A percentile compares a stretch with the other conserved stretches of the same genome.
Conservation (phyloP, 192 early-diverging fungal species). For the Chytriomyces confervae region DNA sequence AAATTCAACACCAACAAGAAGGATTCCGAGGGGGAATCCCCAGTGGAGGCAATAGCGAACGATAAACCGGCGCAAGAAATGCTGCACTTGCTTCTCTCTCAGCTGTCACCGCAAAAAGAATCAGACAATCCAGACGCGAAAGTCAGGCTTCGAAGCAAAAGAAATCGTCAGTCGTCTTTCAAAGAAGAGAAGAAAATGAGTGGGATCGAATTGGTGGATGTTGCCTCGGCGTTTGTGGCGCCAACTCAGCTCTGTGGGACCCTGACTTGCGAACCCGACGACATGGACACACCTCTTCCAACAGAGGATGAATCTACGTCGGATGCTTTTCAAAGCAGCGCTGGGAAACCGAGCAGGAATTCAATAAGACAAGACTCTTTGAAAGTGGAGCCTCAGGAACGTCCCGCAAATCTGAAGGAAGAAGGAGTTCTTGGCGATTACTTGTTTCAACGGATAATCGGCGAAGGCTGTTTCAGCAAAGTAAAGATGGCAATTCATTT, state of each 20-base stretch:
- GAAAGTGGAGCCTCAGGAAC: not conserved
- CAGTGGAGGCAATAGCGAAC: constrained; percentile 28
- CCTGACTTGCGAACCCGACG: not conserved
- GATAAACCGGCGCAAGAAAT: constrained; percentile 16
- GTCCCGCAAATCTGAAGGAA: constrained; percentile 8
- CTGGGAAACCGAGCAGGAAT: not conserved
- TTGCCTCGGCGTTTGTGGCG: constrained; percentile 8
- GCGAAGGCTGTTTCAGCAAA: constrained; percentile 55
- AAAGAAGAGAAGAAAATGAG: constrained; percentile 18
- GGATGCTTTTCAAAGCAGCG: not conserved
- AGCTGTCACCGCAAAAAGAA: constrained; percentile 13
- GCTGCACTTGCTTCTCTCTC: constrained; percentile 12
- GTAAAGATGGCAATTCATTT: constrained; percentile 52
- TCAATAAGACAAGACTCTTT: not conserved
- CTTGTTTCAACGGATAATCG: constrained; percentile 48
- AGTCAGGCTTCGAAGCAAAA: not conserved
- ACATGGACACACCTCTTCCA: not conserved
- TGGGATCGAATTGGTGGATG: constrained; percentile 1
- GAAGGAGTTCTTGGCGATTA: constrained; percentile 40
- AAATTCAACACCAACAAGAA: constrained; percentile 28
- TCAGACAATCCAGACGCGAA: not conserved
- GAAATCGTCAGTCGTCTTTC: constrained; percentile 9
- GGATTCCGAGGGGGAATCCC: constrained; percentile 15
- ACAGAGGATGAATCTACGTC: not conserved
- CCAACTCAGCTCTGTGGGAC: too few species aligned